Conservation (phyloP, 345 rosid species). For the Acer negundo region DNA sequence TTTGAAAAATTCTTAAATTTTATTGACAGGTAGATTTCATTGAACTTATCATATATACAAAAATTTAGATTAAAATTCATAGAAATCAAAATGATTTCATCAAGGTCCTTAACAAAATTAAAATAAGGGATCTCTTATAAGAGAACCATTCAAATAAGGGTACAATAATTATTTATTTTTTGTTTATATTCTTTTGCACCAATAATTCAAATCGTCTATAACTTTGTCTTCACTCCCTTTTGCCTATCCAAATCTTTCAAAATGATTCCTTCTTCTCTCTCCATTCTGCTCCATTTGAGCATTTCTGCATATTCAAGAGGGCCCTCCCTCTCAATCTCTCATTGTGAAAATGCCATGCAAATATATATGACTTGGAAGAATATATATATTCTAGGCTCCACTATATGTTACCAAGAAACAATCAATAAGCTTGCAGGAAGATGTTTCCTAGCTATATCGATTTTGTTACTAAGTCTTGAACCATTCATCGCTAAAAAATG, state of each 20-base stretch:
- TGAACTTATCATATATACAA: no score
- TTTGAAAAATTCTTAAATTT: no score
- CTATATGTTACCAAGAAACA: background rate
- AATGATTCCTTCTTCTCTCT: background rate
- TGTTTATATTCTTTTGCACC: background rate
- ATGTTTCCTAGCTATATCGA: background rate
- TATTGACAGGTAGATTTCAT: no score
- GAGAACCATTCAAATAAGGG: background rate
- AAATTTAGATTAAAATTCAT: no score
- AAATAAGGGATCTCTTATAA: no score
- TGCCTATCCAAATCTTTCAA: background rate
- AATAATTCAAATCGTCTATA: constrained; percentile 13
- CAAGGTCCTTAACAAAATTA: no score
- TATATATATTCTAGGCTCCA: background rate
- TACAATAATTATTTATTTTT: background rate
- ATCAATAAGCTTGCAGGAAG: background rate
- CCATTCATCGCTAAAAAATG: no score
- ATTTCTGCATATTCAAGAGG: background rate
- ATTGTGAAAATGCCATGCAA: constrained; percentile 1
- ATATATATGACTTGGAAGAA: background rate
- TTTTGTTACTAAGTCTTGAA: background rate
- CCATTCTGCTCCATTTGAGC: background rate
- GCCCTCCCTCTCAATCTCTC: background rate
- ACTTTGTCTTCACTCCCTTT: constrained; percentile 14
- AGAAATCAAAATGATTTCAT: no score